Base-by-base conservation (phyloP, 805 yeast genomes). In the Isabelozyma heimii region DNA sequence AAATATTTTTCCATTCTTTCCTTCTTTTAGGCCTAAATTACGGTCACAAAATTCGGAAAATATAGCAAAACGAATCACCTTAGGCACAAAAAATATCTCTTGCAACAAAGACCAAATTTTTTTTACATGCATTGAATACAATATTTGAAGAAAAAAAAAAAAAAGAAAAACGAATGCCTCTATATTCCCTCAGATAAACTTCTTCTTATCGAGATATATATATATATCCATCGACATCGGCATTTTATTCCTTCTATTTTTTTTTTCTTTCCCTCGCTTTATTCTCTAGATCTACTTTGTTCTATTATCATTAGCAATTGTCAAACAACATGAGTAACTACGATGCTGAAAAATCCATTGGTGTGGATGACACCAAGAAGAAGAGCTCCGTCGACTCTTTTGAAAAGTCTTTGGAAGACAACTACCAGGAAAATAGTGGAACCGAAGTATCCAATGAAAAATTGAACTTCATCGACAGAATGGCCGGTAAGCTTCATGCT, bases 401-500 rank as follows among this genome's bases (percentile, higher is more conserved):
- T 43, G 67, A 63, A 42, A 56, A 58, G 49, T 60, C 65, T 8
- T 52, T 62, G 33, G 61, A 57, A 37, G 59, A 58, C 41, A 54
- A 57, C 47, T 30, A 10, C 35, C 35, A 2, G 8, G 35, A 30
- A 30, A 49, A 61, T n/a, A 15, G 16, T 27, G 63, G 58, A 17
- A 41, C 56, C 30, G 71, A 66, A 44, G 60, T 64, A 24, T 51
- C 59, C 40, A 53, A 44, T 15, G 57, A 60, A 15, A 61, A 59
- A 33, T 56, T 69, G 49, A 49, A 62, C 8, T 61, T 61, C 45
- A 44, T 73, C 53, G 62, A 70, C 59, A 60, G 58, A 27, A 51
- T 56, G 52, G 77, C 77, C 13, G 57, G 58, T 30, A 61, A 58
- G 51, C 53, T 74, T 53, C 73, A 72, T 47, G 77, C 75, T 17